Evolutionary conservation across 2,329 filamentous ascomycete genomes (phyloP).

Genomic region (Fusarium oligoseptatum): DNA sequence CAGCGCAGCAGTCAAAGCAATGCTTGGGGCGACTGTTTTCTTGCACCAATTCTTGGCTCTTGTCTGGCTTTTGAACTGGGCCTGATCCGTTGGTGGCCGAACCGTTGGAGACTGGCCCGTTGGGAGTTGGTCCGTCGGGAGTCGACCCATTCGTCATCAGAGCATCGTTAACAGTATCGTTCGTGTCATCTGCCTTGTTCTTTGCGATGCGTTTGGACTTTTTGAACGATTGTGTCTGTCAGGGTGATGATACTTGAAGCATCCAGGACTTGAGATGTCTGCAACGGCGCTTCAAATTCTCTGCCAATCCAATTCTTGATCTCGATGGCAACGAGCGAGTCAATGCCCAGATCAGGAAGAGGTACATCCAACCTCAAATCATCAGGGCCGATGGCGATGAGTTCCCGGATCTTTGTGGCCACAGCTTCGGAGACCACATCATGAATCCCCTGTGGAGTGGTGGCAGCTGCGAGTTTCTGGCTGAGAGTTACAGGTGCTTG

Average conservation of each 20-base stretch:
- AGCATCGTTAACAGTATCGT: not conserved
- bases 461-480: not conserved
- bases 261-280: not conserved
- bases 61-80: no score
- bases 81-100: not conserved
- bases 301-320: not conserved
- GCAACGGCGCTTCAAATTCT: not conserved
- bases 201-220: not conserved
- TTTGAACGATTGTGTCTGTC: not conserved
- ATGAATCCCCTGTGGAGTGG: not conserved
- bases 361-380: not conserved
- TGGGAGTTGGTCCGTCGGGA: not conserved
- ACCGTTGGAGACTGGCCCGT: not conserved
- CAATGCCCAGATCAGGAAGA: not conserved
- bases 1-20: not conserved
- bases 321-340: not conserved
- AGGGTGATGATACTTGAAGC: not conserved
- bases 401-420: not conserved
- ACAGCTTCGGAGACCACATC: not conserved
- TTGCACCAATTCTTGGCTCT: not conserved
- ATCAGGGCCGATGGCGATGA: not conserved
- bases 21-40: not conserved
- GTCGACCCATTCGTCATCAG: not conserved
- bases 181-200: not conserved
- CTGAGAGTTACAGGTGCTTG: not conserved